Evolutionary conservation across 2,329 filamentous ascomycete species (phyloP).

Genomic region (Diaporthe australafricana): DNA sequence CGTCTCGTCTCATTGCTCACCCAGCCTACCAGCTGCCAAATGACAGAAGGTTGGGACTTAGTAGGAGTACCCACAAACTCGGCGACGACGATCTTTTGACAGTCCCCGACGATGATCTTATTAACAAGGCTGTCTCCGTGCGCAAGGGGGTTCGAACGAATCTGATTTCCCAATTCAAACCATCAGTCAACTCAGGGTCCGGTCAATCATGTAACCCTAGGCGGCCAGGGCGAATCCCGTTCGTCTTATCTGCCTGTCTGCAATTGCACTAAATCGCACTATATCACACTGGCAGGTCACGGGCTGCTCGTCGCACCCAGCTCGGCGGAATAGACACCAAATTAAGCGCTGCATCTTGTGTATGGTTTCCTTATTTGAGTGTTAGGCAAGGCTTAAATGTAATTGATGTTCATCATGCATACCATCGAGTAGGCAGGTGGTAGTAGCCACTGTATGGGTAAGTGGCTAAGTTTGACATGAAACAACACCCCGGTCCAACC

Average conservation of each 20-base stretch:
- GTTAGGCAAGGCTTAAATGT: constrained; percentile 13
- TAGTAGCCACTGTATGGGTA: constrained; percentile 13
- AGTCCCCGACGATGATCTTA: neutral
- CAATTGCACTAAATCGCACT: neutral
- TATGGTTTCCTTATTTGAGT: neutral
- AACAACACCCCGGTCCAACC: constrained; percentile 3
- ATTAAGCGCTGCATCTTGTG: neutral
- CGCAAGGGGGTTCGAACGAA: neutral
- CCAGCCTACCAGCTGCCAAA: neutral
- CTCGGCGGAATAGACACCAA: neutral
- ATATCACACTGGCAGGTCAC: constrained; percentile 12
- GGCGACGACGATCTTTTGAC: neutral
- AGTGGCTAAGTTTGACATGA: constrained; percentile 24
- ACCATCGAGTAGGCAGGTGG: constrained; percentile 17
- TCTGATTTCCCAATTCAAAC: neutral
- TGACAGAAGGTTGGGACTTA: no score
- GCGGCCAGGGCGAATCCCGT: constrained; percentile 3
- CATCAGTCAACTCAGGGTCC: neutral
- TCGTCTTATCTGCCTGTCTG: neutral
- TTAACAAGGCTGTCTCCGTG: neutral
- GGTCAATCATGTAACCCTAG: constrained; percentile 11
- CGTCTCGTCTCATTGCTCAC: constrained; percentile 5
- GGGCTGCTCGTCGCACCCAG: constrained; percentile 13
- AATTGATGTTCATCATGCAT: constrained; percentile 25
- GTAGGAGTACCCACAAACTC: no score